phyloP scores from a whole-genome alignment of 192 early-diverging fungal genomes.

The Gamsiella multidivaricata region DNA sequence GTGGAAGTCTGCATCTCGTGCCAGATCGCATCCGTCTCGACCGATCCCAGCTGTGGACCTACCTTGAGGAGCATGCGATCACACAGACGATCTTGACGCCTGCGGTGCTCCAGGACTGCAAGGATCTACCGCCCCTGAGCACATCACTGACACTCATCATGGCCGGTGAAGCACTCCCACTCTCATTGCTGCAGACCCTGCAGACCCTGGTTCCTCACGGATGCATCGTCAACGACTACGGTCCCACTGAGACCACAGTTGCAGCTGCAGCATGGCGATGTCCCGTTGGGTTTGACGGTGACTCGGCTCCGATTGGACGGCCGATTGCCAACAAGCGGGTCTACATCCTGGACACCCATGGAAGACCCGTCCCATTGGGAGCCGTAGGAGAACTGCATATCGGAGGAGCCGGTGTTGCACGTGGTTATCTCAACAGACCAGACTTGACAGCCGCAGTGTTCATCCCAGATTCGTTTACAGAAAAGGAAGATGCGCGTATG shows the following conservation, averaged over 20 bases:
- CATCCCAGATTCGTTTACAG: conserved; percentile 50
- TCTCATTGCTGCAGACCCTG: not conserved
- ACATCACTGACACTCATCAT: not conserved
- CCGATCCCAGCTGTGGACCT: conserved; percentile 2
- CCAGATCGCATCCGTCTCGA: not conserved
- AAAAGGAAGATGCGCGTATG: conserved; percentile 16
- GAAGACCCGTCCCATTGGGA: not conserved
- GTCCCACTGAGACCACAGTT: conserved; percentile 52
- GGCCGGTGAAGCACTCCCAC: not conserved
- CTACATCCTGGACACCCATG: not conserved
- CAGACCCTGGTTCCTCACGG: not conserved
- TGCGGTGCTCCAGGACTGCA: not conserved
- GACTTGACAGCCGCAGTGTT: conserved; percentile 47
- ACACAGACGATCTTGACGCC: conserved; percentile 1
- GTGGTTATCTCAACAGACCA: conserved; percentile 51
- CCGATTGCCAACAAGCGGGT: not conserved
- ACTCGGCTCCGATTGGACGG: not conserved
- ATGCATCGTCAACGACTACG: conserved; percentile 39
- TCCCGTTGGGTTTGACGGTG: not conserved
- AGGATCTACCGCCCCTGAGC: not conserved
- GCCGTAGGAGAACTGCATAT: conserved; percentile 37
- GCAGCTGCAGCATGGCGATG: not conserved
- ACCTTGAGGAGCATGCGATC: not conserved
- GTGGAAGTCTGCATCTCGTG: not conserved
- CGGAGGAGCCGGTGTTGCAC: conserved; percentile 49